phyloP scores from a whole-genome alignment of 2,329 filamentous ascomycete species.

The Aspergillus melleus region DNA sequence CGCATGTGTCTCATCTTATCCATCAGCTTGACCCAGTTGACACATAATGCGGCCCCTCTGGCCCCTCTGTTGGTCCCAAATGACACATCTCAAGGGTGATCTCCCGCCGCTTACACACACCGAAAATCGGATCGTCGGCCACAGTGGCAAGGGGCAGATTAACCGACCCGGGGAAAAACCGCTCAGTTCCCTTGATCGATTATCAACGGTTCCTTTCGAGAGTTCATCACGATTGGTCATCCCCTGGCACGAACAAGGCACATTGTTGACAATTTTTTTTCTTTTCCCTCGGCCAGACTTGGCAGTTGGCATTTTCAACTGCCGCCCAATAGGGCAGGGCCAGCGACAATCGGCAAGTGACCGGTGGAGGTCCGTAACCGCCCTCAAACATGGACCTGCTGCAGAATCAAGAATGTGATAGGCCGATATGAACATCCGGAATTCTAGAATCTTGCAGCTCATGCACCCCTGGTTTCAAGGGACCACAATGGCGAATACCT shows the following conservation, averaged over 20 bases:
- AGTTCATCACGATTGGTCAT: not conserved
- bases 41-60: not conserved
- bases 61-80: not conserved
- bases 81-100: not conserved
- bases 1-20: not conserved
- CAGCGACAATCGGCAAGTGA: not conserved
- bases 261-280: not conserved
- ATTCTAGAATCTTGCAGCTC: not conserved
- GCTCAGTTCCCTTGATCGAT: not conserved
- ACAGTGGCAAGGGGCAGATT: not conserved
- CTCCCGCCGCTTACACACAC: not conserved
- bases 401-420: not conserved
- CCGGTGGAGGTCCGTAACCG: not conserved
- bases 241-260: not conserved
- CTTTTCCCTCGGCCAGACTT: not conserved
- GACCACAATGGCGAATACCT: not conserved
- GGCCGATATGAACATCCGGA: not conserved
- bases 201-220: not conserved
- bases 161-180: not conserved
- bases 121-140: not conserved
- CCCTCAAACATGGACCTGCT: not conserved
- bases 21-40: not conserved
- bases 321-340: not conserved
- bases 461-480: conserved; percentile 1
- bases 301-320: not conserved